Evolutionary conservation across 306 rosid species (phyloP), one percentile per base, ranked within the genome.

Genomic region (Vachellia collinsii): DNA sequence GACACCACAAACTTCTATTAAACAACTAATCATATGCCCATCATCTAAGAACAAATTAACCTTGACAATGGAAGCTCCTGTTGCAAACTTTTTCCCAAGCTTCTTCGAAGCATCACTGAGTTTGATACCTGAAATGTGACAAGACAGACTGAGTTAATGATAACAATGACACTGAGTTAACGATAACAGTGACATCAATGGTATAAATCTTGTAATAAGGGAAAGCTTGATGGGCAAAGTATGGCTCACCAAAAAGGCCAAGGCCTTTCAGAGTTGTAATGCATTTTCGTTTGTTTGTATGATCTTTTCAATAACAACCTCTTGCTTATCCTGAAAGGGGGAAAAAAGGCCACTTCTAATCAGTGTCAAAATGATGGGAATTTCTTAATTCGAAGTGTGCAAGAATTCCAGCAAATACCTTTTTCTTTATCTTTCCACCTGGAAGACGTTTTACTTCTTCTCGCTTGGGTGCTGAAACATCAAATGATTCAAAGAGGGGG

Each of bases 371-470:
- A 59, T 4, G 37, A 59, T 59, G 65, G 14, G 34, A 22, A 59
- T 59, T 22, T 59, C 34, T 22, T 10, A 10, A 23, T 59, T 11
- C 5, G 23, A 59, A 3, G 8, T 8, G 36, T 4, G 38, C 8
- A 59, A 59, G 7, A 59, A 56, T 56, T 56, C 14, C 8, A 11
- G 64, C 63, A 36, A 84, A 66, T 76, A 87, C 98, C 88, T 93
- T 96, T 81, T 96, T 93, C 97, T 96, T 96, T 79, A 93, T 89
- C 94, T 96, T 96, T 72, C 98, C 98, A 77, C 99, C 97, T 48
- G 98, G 99, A 83, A 96, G 98, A 74, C 97, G 97, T 74, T 90
- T 93, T 44, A 88, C 97, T 74, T 89, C 98, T 80, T 88, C 98
- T 80, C 85, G 90, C 88, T 93, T 96, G 16, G 87, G 75, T 29